Base-by-base conservation (phyloP, 352 stramenopile genomes). In the Phytophthora chlamydospora region DNA sequence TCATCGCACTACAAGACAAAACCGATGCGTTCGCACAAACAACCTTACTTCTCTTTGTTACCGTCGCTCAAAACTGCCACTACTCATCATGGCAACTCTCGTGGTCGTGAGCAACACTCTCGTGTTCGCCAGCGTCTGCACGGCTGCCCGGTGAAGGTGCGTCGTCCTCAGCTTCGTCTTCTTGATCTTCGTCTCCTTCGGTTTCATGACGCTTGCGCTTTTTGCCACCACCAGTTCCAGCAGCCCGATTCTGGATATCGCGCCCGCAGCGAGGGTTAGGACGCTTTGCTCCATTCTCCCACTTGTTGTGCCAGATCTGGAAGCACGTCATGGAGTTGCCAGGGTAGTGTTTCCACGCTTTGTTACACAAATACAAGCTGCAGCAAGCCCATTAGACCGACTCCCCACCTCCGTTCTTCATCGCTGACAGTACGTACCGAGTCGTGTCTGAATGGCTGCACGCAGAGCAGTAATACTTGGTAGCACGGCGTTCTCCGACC, bases 371-470 rank as follows among this genome's bases (percentile, higher is more conserved):
- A n/a, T 46, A 46, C 2, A 32, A n/a, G 9, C 40, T 46, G 31
- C 40, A 47, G n/a, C 16, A 14, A 32, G 16, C 16, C n/a, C 6
- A 19, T 19, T 42, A n/a, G 21, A 24, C 21, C 21, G 21, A 24
- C 21, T 3, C 21, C 1, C 21, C 21, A 24, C 21, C 1, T 24
- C 21, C 21, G 21, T 3, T 3, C n/a, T 3, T 3, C 21, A 24
- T 24, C 21, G 21, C 3, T 24, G 21, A 3, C 3, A 24, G 21
- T 24, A 50, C 53, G 27, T 39, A 58, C 47, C 47, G 17, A 21
- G 57, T 27, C 39, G 47, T 65, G 12, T 58, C 19, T 1, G 47
- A 65, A 3, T 50, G 31, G 13, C 41, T 59, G 48, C 48, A 66
- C 1, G 32, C 48, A 11, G 11, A 33, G 9, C 48, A 66, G 31